Base-by-base conservation (phyloP, 805 yeast species). In the Metschnikowia orientalis region DNA sequence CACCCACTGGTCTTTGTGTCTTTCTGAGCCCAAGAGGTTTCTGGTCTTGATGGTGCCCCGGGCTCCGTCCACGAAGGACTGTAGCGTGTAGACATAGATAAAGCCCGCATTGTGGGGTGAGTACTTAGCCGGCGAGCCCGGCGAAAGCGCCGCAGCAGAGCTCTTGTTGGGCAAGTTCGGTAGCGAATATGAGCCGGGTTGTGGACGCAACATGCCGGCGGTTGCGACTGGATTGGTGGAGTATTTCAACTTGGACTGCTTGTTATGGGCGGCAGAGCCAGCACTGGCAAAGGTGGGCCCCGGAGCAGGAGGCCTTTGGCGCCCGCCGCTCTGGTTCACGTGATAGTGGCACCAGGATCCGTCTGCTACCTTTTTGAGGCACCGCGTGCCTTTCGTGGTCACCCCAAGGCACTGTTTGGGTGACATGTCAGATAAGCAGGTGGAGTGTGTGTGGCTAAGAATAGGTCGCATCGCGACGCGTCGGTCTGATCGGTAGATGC, bases 11-110 rank as follows among this genome's bases (percentile, higher is more conserved):
- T 54, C 51, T 18, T 34, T 37, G 25, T 54, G 17, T 14, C 37
- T 20, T 28, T 40, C 20, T 30, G 19, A 21, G 40, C 30, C 4
- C 47, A 37, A 27, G 44, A 57, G 38, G 50, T 63, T 54, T 35
- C 59, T 34, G 4, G 66, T 61, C 33, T 63, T 51, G 28, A 75
- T 52, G 65, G 69, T 63, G 38, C 56, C 51, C 26, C 53, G 53
- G 18, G 51, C 53, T 11, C 32, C 30, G 8, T 41, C 33, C 12
- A 70, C 42, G 35, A 75, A 57, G 29, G 63, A 67, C 2, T 50
- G 41, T 24, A 73, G 50, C 0, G 80, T 74, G 48, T 72, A 75
- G 0, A 74, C 60, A 42, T 75, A 75, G 18, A 75, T 70, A 47
- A 44, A 62, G 0, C 81, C 80, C 1, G 51, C 38, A 20, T 25